A percentile compares a stretch with the other conserved stretches of the same genome.
Evolutionary conservation across 306 rosid species (phyloP).

Genomic region (Fragaria iinumae): DNA sequence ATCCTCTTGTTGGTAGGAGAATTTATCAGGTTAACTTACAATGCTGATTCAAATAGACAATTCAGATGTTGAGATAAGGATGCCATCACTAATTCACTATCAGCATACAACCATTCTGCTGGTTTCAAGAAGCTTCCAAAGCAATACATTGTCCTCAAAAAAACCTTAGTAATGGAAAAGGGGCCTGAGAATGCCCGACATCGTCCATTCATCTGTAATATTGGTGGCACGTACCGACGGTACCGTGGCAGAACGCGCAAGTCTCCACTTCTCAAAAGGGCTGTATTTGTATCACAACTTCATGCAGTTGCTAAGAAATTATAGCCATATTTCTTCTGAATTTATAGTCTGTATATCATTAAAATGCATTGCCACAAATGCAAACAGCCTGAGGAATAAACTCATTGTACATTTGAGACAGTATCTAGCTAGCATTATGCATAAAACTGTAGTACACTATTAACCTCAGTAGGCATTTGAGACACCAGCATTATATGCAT

Average conservation of each 20-base stretch:
- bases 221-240: constrained; percentile 24
- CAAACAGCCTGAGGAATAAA: not conserved
- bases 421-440: too few relatives aligned
- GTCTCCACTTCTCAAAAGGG: constrained; percentile 39
- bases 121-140: constrained; percentile 55
- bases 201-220: constrained; percentile 53
- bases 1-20: not conserved
- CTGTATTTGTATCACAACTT: constrained; percentile 39
- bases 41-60: constrained; percentile 10
- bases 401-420: not conserved
- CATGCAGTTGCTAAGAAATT: constrained; percentile 34
- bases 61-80: constrained; percentile 5
- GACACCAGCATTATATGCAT: not conserved
- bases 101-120: constrained; percentile 83
- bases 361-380: not conserved
- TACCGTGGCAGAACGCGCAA: constrained; percentile 40
- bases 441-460: not conserved
- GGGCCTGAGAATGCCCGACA: constrained; percentile 52
- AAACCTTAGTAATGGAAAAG: constrained; percentile 50
- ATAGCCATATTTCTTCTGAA: constrained; percentile 21
- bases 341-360: not conserved
- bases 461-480: not conserved
- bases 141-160: constrained; percentile 71
- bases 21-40: not conserved
- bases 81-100: constrained; percentile 30